A percentile compares a stretch with the other conserved stretches of the same genome.
Conservation (phyloP, 768 basidiomycete species). For the Amanita rubescens region DNA sequence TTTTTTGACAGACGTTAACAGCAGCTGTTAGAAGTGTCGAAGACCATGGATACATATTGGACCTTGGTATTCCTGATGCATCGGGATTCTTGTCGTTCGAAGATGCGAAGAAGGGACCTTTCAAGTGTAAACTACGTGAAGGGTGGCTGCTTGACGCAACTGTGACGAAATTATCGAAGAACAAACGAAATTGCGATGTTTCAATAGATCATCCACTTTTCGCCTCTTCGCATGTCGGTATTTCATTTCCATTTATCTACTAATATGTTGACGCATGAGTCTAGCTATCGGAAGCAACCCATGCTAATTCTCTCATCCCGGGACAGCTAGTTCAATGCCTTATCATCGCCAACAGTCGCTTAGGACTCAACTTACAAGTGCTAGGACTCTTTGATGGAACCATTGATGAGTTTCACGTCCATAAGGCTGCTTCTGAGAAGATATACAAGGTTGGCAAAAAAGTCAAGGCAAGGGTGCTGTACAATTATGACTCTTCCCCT, state of each 20-base stretch:
- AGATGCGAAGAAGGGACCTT: constrained; percentile 43
- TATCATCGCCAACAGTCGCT: constrained; percentile 66
- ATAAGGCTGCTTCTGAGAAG: constrained; percentile 31
- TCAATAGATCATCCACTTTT: constrained; percentile 43
- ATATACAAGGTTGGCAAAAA: constrained; percentile 60
- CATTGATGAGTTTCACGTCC: constrained; percentile 74
- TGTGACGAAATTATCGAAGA: constrained; percentile 63
- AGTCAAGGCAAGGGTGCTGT: constrained; percentile 79
- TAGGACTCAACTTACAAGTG: constrained; percentile 81
- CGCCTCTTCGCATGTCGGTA: constrained; percentile 48
- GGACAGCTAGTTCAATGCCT: constrained; percentile 77
- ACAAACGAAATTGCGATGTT: constrained; percentile 75
- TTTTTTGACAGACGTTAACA: constrained; percentile 50
- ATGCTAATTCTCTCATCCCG: constrained; percentile 77
- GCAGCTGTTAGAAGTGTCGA: constrained; percentile 79
- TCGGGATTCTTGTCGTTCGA: constrained; percentile 83
- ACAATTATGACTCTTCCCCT: constrained; percentile 67
- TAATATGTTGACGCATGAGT: background rate
- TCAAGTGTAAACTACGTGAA: constrained; percentile 34
- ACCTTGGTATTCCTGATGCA: constrained; percentile 71
- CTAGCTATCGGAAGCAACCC: constrained; percentile 72
- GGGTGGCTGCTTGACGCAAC: constrained; percentile 64
- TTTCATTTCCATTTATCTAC: constrained; percentile 5
- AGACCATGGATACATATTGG: constrained; percentile 91
- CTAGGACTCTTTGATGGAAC: constrained; percentile 92